Conservation (phyloP, 345 rosid species). For the Populus euphratica region DNA sequence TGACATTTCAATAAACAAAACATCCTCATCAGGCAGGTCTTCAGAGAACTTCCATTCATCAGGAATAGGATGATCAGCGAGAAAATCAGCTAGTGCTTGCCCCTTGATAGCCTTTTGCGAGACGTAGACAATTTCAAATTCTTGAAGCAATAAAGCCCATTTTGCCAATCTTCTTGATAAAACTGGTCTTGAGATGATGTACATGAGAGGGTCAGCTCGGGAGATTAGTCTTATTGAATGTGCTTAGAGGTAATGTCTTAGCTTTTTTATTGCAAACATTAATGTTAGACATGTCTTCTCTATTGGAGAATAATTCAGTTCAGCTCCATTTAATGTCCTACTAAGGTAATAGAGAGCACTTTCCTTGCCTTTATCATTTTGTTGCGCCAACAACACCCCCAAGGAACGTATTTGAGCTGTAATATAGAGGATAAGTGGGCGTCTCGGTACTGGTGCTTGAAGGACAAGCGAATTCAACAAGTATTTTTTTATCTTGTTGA, state of each 20-base stretch:
- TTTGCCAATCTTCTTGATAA: too few relatives aligned
- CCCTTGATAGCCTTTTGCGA: neutral
- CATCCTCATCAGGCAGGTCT: neutral
- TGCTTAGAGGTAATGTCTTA: neutral
- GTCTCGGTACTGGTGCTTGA: neutral
- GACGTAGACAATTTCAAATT: too few relatives aligned
- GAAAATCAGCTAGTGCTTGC: neutral
- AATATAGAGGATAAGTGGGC: neutral
- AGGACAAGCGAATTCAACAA: neutral
- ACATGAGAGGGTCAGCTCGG: neutral
- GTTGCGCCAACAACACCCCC: neutral
- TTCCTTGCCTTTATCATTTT: neutral
- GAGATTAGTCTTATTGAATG: neutral
- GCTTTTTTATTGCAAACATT: neutral
- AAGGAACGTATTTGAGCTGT: neutral
- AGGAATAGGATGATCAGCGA: neutral
- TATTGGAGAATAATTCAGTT: neutral
- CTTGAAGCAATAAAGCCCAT: too few relatives aligned
- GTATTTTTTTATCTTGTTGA: neutral
- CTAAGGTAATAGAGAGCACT: neutral
- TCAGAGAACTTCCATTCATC: neutral
- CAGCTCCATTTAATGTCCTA: neutral
- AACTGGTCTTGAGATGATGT: neutral
- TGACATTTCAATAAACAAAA: neutral
- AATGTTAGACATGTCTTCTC: neutral